Base-by-base conservation (phyloP, 768 basidiomycete genomes). In the Phylloporus rhodoxanthus region DNA sequence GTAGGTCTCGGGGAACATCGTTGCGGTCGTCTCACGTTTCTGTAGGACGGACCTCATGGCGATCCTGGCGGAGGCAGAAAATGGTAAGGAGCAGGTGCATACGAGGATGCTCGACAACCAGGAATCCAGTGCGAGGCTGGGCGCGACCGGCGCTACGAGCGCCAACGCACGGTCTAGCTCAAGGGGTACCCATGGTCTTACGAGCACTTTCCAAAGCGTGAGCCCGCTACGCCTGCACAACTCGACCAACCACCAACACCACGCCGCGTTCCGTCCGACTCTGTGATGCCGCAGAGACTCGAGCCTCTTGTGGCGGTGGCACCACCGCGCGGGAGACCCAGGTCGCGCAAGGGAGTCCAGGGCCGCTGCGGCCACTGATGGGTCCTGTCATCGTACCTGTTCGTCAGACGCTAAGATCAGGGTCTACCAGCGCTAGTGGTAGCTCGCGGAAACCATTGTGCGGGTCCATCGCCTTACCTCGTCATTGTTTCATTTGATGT, bases 31-130 rank as follows among this genome's bases (percentile, higher is more conserved):
- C 25, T 37, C 2, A 20, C 48, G 33, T n/a, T 36, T 20, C 10
- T 53, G 8, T 52, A 92, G 87, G 20, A 79, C 84, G 11, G 89
- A 95, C 61, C 84, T 97, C 78, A 87, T 85, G 58, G 69, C 79
- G 14, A 80, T 97, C 50, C 90, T 97, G 79, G 88, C 85, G 0
- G 93, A 93, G 65, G 78, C 84, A 1, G 81, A 75, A 42, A 68
- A 59, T 14, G 64, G 52, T 26, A 66, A 57, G 47, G 59, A 44
- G 14, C 49, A 51, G 17, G 49, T 43, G 28, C 32, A 53, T 28
- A 19, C 30, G 29, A 34, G 28, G 17, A 13, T 43, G 17, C 17
- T 47, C 4, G 42, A 58, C 43, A 15, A 32, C 9, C 50, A n/a
- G 34, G 43, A 48, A 20, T 21, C 50, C 14, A 17, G 33, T 14